Conservation (phyloP, 73 alveolate species). For the Symbiodinium natans region DNA sequence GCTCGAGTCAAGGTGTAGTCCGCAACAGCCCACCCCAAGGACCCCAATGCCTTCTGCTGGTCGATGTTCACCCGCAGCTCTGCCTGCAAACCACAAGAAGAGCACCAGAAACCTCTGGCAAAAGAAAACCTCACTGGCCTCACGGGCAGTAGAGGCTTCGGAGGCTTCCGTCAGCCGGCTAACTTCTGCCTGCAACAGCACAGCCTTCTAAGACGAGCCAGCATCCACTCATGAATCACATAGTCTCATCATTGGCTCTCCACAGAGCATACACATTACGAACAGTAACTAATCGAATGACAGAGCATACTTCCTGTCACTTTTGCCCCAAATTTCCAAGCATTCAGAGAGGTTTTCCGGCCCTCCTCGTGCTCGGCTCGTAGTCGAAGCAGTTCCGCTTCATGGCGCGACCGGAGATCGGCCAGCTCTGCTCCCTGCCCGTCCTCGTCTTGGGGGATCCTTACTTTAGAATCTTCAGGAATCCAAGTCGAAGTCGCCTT, state of each 20-base stretch:
- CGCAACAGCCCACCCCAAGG: neutral
- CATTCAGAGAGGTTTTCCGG: neutral
- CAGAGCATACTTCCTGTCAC: no score
- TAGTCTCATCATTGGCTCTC: no score
- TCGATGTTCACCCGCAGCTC: constrained; percentile 8
- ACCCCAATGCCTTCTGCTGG: constrained; percentile 48
- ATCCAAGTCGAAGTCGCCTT: no score
- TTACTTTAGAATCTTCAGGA: no score
- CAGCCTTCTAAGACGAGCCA: no score
- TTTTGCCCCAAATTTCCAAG: no score
- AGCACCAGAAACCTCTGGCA: neutral
- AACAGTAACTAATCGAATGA: no score
- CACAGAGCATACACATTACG: no score
- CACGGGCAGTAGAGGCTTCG: constrained; percentile 13
- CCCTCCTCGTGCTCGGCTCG: constrained; percentile 41
- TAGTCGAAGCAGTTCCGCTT: neutral
- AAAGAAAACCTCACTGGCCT: neutral
- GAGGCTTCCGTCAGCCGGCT: constrained; percentile 44
- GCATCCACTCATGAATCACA: neutral
- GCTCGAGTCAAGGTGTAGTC: no score
- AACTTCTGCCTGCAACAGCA: constrained; percentile 7
- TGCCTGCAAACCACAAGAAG: neutral
- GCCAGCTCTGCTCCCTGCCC: constrained; percentile 59
- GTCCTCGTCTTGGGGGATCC: constrained; percentile 15
- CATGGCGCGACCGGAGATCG: constrained; percentile 30